Evolutionary conservation across 371 early-diverging fungal genomes (phyloP).

Genomic region (Syncephalastrum monosporum): DNA sequence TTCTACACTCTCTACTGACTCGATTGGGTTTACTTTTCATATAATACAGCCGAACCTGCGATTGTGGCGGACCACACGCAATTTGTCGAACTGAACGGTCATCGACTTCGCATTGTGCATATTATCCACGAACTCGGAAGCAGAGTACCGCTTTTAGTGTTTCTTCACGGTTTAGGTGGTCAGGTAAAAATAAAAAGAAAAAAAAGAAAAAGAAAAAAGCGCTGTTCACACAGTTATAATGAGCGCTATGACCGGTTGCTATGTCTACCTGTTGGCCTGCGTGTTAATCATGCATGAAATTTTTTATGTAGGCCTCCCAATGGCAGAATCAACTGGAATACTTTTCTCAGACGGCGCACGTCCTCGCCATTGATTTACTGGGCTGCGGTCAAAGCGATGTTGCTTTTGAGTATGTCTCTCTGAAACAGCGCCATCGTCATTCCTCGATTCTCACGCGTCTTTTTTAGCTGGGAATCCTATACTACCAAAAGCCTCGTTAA

Average conservation of each 20-base stretch:
- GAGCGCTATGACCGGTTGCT: background rate
- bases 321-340: conserved; percentile 68
- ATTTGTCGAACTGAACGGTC: conserved; percentile 56
- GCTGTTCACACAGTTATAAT: background rate
- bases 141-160: conserved; percentile 65
- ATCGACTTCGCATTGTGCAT: conserved; percentile 62
- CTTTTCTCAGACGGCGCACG: conserved; percentile 66
- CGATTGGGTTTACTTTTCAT: background rate
- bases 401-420: conserved; percentile 7
- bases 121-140: conserved; percentile 67
- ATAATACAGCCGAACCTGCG: conserved; percentile 34
- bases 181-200: conserved; percentile 44
- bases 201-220: too few species aligned
- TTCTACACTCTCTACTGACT: background rate
- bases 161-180: conserved; percentile 74
- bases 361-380: conserved; percentile 65
- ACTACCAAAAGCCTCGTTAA: conserved; percentile 55
- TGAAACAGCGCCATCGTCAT: background rate
- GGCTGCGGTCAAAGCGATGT: conserved; percentile 70
- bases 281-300: background rate
- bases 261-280: background rate
- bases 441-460: conserved; percentile 3
- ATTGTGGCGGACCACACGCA: conserved; percentile 50
- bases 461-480: conserved; percentile 53
- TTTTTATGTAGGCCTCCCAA: conserved; percentile 54